phyloP scores from a whole-genome alignment of 2,329 filamentous ascomycete genomes.

The Magnaporthiopsis poae region DNA sequence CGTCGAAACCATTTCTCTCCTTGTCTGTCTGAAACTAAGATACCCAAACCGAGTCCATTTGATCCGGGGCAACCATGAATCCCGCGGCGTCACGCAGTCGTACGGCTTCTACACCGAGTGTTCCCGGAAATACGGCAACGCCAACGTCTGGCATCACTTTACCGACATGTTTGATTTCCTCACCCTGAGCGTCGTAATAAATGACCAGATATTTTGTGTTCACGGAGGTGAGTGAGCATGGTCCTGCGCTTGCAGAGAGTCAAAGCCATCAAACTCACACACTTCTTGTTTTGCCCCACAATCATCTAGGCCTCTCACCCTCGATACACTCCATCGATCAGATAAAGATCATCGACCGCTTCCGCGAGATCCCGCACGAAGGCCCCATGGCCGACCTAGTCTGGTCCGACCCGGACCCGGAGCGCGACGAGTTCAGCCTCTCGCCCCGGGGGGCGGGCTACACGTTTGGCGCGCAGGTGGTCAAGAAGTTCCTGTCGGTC shows the following conservation, averaged over 20 bases:
- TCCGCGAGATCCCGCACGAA: slow-evolving; percentile 96
- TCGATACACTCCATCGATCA: slow-evolving; percentile 97
- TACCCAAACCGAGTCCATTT: slow-evolving; percentile 93
- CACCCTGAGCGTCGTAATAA: slow-evolving; percentile 92
- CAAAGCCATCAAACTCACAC: background rate
- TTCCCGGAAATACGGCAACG: slow-evolving; percentile 93
- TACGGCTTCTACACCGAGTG: slow-evolving; percentile 99
- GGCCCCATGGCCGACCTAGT: slow-evolving; percentile 99
- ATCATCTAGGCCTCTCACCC: slow-evolving; percentile 57
- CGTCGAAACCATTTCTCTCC: slow-evolving; percentile 94
- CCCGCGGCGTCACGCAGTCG: slow-evolving; percentile 91
- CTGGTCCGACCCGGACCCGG: slow-evolving; percentile 96
- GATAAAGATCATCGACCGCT: slow-evolving; percentile 98
- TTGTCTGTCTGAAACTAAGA: slow-evolving; percentile 92
- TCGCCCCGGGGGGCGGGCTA: slow-evolving; percentile 90
- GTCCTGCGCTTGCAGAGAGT: background rate
- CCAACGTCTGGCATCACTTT: slow-evolving; percentile 98
- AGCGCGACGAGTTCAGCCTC: slow-evolving; percentile 91
- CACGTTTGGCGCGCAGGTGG: slow-evolving; percentile 93
- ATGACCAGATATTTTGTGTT: slow-evolving; percentile 97
- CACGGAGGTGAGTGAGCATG: slow-evolving; percentile 59
- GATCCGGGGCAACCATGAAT: slow-evolving; percentile 96
- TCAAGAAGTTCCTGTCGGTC: slow-evolving; percentile 94
- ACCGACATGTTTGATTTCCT: slow-evolving; percentile 99
- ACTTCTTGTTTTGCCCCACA: background rate